Evolutionary conservation across 2,329 filamentous ascomycete species (phyloP).

Genomic region (Alternaria solani): DNA sequence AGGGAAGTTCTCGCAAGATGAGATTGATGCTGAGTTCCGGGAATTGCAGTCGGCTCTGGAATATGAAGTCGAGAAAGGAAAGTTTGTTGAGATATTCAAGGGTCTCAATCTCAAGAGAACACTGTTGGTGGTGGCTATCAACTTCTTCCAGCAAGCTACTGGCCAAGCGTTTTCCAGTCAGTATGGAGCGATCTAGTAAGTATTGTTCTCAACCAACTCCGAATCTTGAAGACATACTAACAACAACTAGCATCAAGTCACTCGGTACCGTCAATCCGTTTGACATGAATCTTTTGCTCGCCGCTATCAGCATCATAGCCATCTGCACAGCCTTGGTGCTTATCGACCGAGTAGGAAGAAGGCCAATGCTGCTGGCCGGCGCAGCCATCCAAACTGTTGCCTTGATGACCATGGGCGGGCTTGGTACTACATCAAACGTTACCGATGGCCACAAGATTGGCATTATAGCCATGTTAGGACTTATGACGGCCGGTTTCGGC

Average conservation of each 20-base stretch:
- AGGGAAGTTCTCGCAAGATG: slow-evolving; percentile 8
- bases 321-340: too few species aligned
- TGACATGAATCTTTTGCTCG: neutral
- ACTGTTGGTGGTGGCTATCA: neutral
- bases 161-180: neutral
- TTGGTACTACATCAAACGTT: neutral
- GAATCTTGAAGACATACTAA: neutral
- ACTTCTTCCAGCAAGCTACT: neutral
- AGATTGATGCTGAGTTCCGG: neutral
- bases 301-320: neutral
- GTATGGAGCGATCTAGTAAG: neutral
- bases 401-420: neutral
- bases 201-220: neutral
- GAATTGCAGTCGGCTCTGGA: neutral
- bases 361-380: neutral
- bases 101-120: neutral
- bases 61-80: neutral
- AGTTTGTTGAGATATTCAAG: neutral
- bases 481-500: neutral
- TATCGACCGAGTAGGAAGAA: neutral
- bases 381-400: neutral
- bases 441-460: neutral
- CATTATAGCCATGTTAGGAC: neutral
- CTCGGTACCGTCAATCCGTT: too few species aligned
- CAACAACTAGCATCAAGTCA: neutral